Base-by-base conservation (phyloP, 2,329 filamentous ascomycete species). In the Cadophora sp. region DNA sequence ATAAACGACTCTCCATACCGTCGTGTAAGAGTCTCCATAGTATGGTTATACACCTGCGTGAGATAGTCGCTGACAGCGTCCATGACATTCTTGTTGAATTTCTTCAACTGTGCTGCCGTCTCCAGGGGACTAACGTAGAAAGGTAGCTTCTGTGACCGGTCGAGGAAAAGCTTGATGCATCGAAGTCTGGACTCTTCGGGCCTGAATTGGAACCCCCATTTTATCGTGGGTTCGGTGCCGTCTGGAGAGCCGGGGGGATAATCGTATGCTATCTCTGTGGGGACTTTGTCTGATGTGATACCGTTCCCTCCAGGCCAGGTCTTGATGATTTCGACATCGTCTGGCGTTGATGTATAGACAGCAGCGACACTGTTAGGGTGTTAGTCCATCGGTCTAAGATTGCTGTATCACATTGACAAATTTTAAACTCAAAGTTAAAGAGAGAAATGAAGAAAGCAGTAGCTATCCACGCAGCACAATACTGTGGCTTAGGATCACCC, bases 221-320 rank as follows among this genome's bases (percentile, higher is more conserved):
- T 91, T 58, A 87, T 75, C 0, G 76, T 84, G 7, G 86, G 83
- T 8, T 80, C 77, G 1, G 81, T 76, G n/a, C 77, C 82, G 1
- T 76, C 70, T 3, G 78, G 69, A 4, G 80, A 74, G 22, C 78
- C 72, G 61, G 79, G 75, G 62, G 81, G 78, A 39, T 81, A 78
- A 66, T 85, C 83, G 71, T 91, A 89, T 63, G 82, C 79, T 65
- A 94, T 90, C 78, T 94, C 91, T 16, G 91, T 93, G 1, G 92
- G 91, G 1, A 94, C 91, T 82, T 95, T 95, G 81, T 95, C 91
- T 43, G 91, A 93, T n/a, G 92, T 94, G 79, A 94, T 93, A 73
- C 91, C 91, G 75, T 94, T 94, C 33, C 91, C 91, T 30, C 92
- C 92, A 0, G 92, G 91, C 92, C 92, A 95, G 16, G 87, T 90